Conservation (phyloP, 2,329 filamentous ascomycete species). For the Calonectria ilicicola region DNA sequence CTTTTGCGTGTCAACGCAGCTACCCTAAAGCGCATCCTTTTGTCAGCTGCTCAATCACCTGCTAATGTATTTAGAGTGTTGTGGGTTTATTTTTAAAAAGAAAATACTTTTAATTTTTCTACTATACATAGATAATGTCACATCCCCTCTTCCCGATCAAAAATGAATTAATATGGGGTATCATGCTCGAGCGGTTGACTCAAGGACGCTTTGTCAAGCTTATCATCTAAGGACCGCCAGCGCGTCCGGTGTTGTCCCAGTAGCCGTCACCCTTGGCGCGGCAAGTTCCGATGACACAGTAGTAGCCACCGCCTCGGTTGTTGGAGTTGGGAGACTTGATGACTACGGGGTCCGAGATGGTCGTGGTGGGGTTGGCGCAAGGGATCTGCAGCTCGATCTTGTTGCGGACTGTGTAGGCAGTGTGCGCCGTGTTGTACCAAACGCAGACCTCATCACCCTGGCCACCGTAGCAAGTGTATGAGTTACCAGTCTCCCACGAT, state of each 20-base stretch:
- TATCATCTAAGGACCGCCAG: conserved; percentile 8
- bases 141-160: no score
- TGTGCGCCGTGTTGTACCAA: conserved; percentile 24
- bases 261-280: conserved; percentile 14
- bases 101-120: no score
- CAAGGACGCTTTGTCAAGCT: neutral
- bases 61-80: no score
- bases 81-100: no score
- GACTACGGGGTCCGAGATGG: neutral
- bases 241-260: conserved; percentile 18
- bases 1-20: no score
- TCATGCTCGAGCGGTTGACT: neutral
- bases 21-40: no score
- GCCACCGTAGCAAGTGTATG: conserved; percentile 9
- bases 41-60: no score
- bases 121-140: no score
- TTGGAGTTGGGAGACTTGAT: conserved; percentile 18
- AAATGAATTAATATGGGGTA: neutral
- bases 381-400: neutral
- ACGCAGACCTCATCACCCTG: conserved; percentile 13
- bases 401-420: conserved; percentile 15
- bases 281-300: conserved; percentile 16
- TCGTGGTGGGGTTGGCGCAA: neutral
- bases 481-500: conserved; percentile 17
- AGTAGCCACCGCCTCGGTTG: conserved; percentile 20